Base-by-base conservation (phyloP, 2,329 filamentous ascomycete genomes). In the Nemania abortiva region DNA sequence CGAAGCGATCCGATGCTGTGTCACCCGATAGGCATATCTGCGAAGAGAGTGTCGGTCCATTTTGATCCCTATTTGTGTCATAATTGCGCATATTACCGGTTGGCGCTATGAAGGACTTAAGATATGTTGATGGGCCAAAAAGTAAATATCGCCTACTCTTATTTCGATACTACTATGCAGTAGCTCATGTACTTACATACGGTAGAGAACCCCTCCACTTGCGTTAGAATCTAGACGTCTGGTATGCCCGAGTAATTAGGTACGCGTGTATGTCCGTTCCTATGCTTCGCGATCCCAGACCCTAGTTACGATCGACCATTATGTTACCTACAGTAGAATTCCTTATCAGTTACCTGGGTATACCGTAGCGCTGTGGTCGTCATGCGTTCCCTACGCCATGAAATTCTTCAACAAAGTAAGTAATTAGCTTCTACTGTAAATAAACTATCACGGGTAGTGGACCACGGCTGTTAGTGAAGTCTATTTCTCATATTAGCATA, bases 1-100 rank as follows among this genome's bases (percentile, higher is more conserved):
- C 47, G 54, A 37, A 37, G 29, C 9, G 34, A 63, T 54, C 31
- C 29, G 63, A 45, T 53, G 22, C 20, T 45, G 13, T 58, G 22
- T 63, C 53, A 45, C 42, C 55, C 39, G 31, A 50, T 18, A 37
- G 39, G 22, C 13, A 55, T 55, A 6, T 22, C 15, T 34, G 45
- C 27, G 9, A 10, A 7, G 42, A 27, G 24, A 45, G 45, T 3
- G 10, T 20, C 13, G 45, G 18, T 15, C 24, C 24, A 5, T 27
- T 42, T 47, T 20, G 15, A 6, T 20, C 1, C n/a, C 6, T 47
- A 15, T 4, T 27, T 9, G 39, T 13, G 7, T 24, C 4, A 11
- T 50, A n/a, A 53, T 22, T 39, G 2, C 47, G 20, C 47, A 45
- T 45, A 45, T 45, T 15, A 45, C 13, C 5, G 15, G 18, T 6